A percentile compares a stretch with the other conserved stretches of the same genome.
These are phyloP conservation scores for Tricholoma flavovirens DNA, from an alignment of 768 basidiomycete species.

Conservation along the genomic window DNA sequence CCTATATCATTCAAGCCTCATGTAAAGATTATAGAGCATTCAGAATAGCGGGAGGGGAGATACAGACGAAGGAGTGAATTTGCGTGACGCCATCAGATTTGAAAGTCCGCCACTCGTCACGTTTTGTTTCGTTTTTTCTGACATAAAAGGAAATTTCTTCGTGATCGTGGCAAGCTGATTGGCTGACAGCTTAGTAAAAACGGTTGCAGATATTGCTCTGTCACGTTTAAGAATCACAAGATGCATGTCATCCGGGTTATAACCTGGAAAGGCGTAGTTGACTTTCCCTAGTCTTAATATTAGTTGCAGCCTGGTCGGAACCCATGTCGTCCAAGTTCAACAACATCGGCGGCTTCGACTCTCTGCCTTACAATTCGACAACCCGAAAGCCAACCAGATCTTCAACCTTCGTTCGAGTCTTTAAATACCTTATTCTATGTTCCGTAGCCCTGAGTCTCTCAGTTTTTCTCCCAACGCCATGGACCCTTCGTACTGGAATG, in stretches of 20 bases:
- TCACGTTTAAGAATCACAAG: too few species aligned
- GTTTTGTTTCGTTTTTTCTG: too few species aligned
- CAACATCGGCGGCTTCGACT: neutral
- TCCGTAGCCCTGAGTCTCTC: constrained; percentile 29
- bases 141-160: too few species aligned
- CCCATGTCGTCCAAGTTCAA: constrained; percentile 10
- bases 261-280: neutral
- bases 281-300: neutral
- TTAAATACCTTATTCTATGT: constrained; percentile 21
- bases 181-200: too few species aligned
- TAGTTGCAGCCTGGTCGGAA: neutral
- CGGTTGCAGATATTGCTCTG: too few species aligned
- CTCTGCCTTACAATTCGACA: constrained; percentile 1
- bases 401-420: constrained; percentile 9
- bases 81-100: too few species aligned
- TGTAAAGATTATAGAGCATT: too few species aligned
- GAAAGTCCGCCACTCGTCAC: too few species aligned
- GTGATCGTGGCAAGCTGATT: too few species aligned
- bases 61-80: too few species aligned
- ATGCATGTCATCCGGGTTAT: neutral
- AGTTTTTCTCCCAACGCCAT: constrained; percentile 28
- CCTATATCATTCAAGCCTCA: too few species aligned
- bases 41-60: too few species aligned
- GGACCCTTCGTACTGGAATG: constrained; percentile 20
- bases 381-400: constrained; percentile 5